Base-by-base conservation (phyloP, 2,329 filamentous ascomycete genomes). In the Penicillium sp. region DNA sequence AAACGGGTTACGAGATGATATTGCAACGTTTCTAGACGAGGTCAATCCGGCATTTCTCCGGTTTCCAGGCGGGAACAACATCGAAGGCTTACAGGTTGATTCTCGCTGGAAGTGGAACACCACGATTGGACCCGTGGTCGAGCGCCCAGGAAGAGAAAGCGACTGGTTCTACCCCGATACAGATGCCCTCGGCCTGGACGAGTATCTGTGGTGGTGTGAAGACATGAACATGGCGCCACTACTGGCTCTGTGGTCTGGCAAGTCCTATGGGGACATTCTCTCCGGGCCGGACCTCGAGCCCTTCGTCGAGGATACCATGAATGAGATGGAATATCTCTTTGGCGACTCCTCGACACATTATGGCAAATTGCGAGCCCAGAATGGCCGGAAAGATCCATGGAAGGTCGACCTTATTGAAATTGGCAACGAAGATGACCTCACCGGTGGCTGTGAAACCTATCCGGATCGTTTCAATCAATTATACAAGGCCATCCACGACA, bases 341-440 rank as follows among this genome's bases (percentile, higher is more conserved):
- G 85, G 85, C 3, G 73, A 80, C 37, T 68, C 72, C 1, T 73
- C 77, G 44, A 83, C 82, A 1, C 78, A 77, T 24, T 87, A 82
- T 76, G 85, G 86, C 14, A 75, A 78, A 4, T 68, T 79, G 14
- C 82, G 85, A 29, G 83, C 82, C 4, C 69, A 78, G 43, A 78
- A 86, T 1, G 86, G 86, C 6, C 81, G 86, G 61, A 76, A 80
- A 0, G 76, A 83, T 53, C 85, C 86, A 0, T 88, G 83, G 73
- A 72, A 71, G 37, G 74, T 89, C 29, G 72, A 80, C 11, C 85
- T 82, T 60, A 81, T 89, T 53, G 85, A 88, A 69, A 75, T 88
- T 38, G 86, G 86, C 49, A 89, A 89, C 67, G 86, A 89, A 67
- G 86, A 89, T 60, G 82, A 83, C 74, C 79, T 86, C 9, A 79